Base-by-base conservation (phyloP, 371 early-diverging fungal genomes). In the Choanephora cucurbitarum region DNA sequence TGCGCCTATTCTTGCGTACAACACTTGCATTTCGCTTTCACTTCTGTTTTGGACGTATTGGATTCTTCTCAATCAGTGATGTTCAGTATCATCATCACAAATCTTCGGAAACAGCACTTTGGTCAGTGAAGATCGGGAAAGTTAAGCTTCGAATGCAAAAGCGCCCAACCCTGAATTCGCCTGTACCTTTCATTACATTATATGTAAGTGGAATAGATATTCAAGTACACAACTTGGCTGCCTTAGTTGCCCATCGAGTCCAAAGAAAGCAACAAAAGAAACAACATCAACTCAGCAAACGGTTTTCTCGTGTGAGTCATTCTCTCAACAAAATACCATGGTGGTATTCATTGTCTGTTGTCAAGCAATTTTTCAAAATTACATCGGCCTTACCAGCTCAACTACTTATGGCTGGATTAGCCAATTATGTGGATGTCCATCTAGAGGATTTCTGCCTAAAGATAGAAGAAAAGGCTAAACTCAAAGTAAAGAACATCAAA, bases 371-470 rank as follows among this genome's bases (percentile, higher is more conserved):
- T 7, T 46, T 76, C 33, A 72, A 74, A 55, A 62, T 65, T 18
- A 67, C 63, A 2, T 79, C 74, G 0, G 80, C 77, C 8, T 44
- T 79, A 22, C 80, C 80, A 15, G 80, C 76, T 19, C 80, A 79
- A 21, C 47, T 79, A 6, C 14, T 79, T 10, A 76, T 79, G 72
- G 69, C 74, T 13, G 76, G 80, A n/a, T 51, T 79, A 37, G 76
- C 80, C 17, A 76, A 79, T 34, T 76, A 79, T 55, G 76, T 74
- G 7, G 77, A 73, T 52, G 52, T 79, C 1, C 67, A 67, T 34
- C 33, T 76, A 17, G 58, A 72, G 15, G 43, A 57, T 28, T 32
- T 74, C 13, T 31, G 24, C 0, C 28, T 76, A 0, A 42, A 55
- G 9, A 45, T 70, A 14, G 69, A 68, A 31, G 28, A 64, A n/a